These are phyloP conservation scores for Chaetomium cochliodes DNA, from an alignment of 495 filamentous ascomycete species.

Conservation along the genomic window DNA sequence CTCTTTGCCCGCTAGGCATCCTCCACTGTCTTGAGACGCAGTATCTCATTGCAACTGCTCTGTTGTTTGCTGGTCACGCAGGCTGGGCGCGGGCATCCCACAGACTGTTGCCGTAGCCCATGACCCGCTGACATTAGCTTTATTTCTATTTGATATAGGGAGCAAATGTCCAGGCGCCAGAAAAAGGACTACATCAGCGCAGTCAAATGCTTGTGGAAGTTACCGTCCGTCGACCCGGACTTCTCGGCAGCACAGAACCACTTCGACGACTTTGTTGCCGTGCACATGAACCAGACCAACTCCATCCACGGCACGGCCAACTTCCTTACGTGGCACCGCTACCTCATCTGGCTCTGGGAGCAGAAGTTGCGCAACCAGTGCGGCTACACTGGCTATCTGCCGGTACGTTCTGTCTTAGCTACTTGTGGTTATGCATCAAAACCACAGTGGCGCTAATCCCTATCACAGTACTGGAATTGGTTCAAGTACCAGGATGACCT, in stretches of 20 bases:
- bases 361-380: neutral
- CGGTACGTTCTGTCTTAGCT: neutral
- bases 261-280: conserved; percentile 66
- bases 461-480: conserved; percentile 10
- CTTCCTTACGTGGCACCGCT: conserved; percentile 16
- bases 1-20: neutral
- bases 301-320: conserved; percentile 57
- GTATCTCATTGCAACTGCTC: neutral
- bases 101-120: neutral
- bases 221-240: conserved; percentile 42
- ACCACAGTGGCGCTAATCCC: neutral
- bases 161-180: neutral
- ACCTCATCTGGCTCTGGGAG: conserved; percentile 6
- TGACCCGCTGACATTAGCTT: neutral
- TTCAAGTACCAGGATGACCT: conserved; percentile 2
- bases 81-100: neutral
- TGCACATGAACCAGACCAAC: conserved; percentile 61
- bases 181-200: conserved; percentile 55
- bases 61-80: neutral
- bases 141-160: neutral
- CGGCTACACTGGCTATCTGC: conserved; percentile 8
- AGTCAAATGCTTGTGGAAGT: conserved; percentile 59
- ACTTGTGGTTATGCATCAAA: neutral
- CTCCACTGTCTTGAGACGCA: neutral
- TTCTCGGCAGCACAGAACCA: conserved; percentile 35